phyloP scores from a whole-genome alignment of 2,329 filamentous ascomycete species.

The Alternaria tenuissima region DNA sequence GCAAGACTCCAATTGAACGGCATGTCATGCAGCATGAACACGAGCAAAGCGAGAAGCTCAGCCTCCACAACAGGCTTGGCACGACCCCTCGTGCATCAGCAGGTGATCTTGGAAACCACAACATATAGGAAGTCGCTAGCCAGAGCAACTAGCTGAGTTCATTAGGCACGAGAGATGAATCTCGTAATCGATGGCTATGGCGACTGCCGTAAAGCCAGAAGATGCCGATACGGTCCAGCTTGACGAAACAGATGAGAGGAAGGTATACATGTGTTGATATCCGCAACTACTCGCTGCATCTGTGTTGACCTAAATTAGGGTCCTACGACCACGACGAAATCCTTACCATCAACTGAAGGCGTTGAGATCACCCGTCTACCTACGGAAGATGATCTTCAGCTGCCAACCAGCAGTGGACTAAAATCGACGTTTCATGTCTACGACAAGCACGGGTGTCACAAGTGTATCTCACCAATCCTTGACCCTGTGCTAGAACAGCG shows the following conservation, averaged over 20 bases:
- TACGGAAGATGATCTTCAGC: neutral
- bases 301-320: neutral
- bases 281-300: neutral
- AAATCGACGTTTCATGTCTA: slow-evolving; percentile 7
- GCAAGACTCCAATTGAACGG: neutral
- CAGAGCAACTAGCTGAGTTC: neutral
- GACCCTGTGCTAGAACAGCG: neutral
- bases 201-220: neutral
- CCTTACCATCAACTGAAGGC: neutral
- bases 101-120: neutral
- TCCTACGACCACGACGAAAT: neutral
- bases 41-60: slow-evolving; percentile 29
- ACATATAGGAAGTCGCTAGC: neutral
- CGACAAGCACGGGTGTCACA: neutral
- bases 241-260: neutral
- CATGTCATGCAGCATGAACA: slow-evolving; percentile 1
- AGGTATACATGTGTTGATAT: neutral
- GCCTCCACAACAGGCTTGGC: slow-evolving; percentile 26
- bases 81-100: slow-evolving; percentile 1
- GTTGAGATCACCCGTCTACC: neutral
- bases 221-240: neutral
- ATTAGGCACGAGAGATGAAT: neutral
- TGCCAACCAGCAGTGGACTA: neutral
- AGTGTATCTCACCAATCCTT: neutral
- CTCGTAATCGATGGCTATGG: neutral